Percentiles rank a stretch among this genome's conserved stretches.
Conservation (phyloP, 768 basidiomycete species). For the Paxillus rubicundulus region DNA sequence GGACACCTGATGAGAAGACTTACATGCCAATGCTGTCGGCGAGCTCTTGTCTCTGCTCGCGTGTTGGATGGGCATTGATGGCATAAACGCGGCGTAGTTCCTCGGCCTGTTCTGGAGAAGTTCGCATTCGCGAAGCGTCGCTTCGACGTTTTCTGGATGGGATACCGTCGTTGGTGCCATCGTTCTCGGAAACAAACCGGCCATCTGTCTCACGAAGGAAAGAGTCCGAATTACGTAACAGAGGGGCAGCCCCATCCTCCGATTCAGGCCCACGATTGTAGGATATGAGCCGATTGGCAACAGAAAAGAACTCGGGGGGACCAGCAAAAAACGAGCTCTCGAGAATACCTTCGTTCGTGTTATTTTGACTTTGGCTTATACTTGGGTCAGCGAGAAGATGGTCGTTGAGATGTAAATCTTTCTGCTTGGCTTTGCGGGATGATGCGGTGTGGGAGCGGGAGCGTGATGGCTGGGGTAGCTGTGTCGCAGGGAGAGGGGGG, state of each 20-base stretch:
- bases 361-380: conserved; percentile 5
- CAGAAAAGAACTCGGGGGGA: conserved; percentile 26
- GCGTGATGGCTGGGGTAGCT: conserved; percentile 19
- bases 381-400: conserved; percentile 21
- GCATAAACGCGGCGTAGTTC: conserved; percentile 67
- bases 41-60: conserved; percentile 63
- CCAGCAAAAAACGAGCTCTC: conserved; percentile 33
- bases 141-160: conserved; percentile 31
- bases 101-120: conserved; percentile 62
- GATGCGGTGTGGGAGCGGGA: conserved; percentile 26
- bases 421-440: conserved; percentile 30
- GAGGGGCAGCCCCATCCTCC: conserved; percentile 22
- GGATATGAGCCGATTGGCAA: conserved; percentile 33
- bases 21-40: conserved; percentile 75
- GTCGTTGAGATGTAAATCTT: conserved; percentile 31
- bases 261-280: conserved; percentile 32
- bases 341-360: conserved; percentile 17
- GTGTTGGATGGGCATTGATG: conserved; percentile 62
- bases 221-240: conserved; percentile 39
- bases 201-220: conserved; percentile 48
- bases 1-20: conserved; percentile 32
- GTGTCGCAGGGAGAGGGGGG: conserved; percentile 22
- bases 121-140: conserved; percentile 50
- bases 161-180: conserved; percentile 21
- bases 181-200: conserved; percentile 54